phyloP scores from a whole-genome alignment of 352 stramenopile species.

The Peronospora farinosa region DNA sequence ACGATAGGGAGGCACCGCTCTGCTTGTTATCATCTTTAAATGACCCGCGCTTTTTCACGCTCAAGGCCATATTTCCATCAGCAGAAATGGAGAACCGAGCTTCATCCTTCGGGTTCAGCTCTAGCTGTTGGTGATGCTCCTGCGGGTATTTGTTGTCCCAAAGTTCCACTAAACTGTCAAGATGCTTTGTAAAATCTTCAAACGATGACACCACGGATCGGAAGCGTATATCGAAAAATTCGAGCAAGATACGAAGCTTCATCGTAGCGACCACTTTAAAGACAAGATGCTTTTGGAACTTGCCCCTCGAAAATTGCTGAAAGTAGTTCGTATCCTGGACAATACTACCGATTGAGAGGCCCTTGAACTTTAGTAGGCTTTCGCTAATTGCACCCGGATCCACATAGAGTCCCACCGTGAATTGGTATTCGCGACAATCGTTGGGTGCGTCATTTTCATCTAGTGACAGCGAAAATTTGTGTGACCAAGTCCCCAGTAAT shows the following conservation, averaged over 20 bases:
- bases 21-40: conserved; percentile 32
- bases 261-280: conserved; percentile 57
- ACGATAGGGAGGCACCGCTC: background rate
- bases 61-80: conserved; percentile 40
- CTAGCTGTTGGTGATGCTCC: conserved; percentile 26
- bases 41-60: conserved; percentile 34
- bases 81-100: conserved; percentile 42
- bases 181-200: conserved; percentile 20
- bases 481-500: conserved; percentile 64
- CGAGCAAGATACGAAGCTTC: conserved; percentile 37
- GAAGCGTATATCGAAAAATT: conserved; percentile 50
- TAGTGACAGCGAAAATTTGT: conserved; percentile 42
- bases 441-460: conserved; percentile 31
- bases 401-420: conserved; percentile 62
- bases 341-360: conserved; percentile 68
- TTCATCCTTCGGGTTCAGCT: conserved; percentile 42
- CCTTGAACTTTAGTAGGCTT: conserved; percentile 76
- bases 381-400: conserved; percentile 56
- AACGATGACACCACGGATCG: conserved; percentile 20
- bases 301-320: conserved; percentile 47
- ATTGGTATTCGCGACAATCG: conserved; percentile 33
- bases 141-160: conserved; percentile 33
- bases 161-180: conserved; percentile 26
- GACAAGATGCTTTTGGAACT: conserved; percentile 64
- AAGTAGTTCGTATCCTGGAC: conserved; percentile 75